Percentiles rank a stretch among this genome's conserved stretches.
These are phyloP conservation scores for Cyberlindnera amylophila DNA, from an alignment of 805 yeast species.

Conservation along the genomic window DNA sequence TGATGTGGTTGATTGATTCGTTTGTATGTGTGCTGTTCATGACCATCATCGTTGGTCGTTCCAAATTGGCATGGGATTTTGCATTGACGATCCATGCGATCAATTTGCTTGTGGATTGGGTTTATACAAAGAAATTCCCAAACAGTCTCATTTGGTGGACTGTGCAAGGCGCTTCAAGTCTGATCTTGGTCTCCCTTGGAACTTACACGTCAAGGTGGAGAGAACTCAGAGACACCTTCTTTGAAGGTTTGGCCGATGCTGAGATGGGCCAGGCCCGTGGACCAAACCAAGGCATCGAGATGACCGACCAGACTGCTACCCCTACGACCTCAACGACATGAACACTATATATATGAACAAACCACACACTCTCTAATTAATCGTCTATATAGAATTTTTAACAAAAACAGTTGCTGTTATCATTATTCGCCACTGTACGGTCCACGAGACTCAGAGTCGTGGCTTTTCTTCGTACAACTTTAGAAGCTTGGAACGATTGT, in stretches of 20 bases:
- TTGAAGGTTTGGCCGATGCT: constrained; percentile 73
- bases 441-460: constrained; percentile 20
- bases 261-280: constrained; percentile 37
- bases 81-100: constrained; percentile 89
- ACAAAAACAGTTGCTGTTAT: constrained; percentile 10
- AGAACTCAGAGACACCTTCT: constrained; percentile 84
- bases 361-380: too few relatives aligned
- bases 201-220: constrained; percentile 91
- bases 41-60: constrained; percentile 84
- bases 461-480: constrained; percentile 12
- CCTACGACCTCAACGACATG: background rate
- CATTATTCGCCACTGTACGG: constrained; percentile 8
- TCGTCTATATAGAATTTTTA: background rate
- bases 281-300: constrained; percentile 20
- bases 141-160: constrained; percentile 78
- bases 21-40: constrained; percentile 79
- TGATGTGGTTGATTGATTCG: constrained; percentile 81
- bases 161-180: constrained; percentile 64
- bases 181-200: constrained; percentile 71
- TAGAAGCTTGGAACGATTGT: constrained; percentile 5
- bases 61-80: constrained; percentile 94
- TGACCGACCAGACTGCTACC: constrained; percentile 17
- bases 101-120: constrained; percentile 66
- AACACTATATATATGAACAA: background rate
- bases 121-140: constrained; percentile 66